Evolutionary conservation across 306 rosid species (phyloP), one percentile per base, ranked within the genome.

Genomic region (Begonia masoniana): DNA sequence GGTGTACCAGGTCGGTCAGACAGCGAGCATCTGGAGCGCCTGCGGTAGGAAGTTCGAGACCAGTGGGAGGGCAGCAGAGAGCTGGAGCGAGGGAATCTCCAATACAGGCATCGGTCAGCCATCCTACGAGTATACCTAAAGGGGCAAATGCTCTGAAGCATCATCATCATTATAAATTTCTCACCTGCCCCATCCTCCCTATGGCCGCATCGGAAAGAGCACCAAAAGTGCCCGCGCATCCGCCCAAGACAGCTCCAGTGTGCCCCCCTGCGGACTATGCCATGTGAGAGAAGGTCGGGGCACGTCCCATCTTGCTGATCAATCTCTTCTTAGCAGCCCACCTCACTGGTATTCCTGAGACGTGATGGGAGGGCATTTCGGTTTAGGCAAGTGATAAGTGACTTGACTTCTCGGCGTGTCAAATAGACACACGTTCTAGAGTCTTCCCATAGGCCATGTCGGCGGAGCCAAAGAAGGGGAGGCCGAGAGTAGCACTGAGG

Each of bases 301-400:
- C 73, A 82, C 65, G 51, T 71, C 81, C 99, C 99, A 91, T 75
- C 99, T 83, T 61, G 82, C 94, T 26, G 94, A 83, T n/a, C 50
- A 91, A 77, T 70, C 99, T 86, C 76, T 75, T 79, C 81, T 86
- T 91, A 52, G 96, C 99, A 78, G 86, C 99, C 58, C 82, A 81
- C 68, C 81, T 77, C 54, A 91, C 82, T 21, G 88, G 79, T 42
- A 96, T 81, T 96, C 23, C 73, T 65, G 14, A 76, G 68, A 62
- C 62, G 78, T 8, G 84, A 72, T 6, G 76, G 65, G 41, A 63
- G 74, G 59, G 80, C 62, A 66, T 73, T 62, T 15, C 16, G 75
- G 49, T n/a, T 54, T 72, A 68, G 54, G 77, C 54, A 68, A 52
- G n/a, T n/a, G n/a, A n/a, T n/a, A n/a, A n/a, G n/a, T n/a, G n/a